phyloP scores from a whole-genome alignment of 2,329 filamentous ascomycete species.

The Phyllosticta paracitricarpa region DNA sequence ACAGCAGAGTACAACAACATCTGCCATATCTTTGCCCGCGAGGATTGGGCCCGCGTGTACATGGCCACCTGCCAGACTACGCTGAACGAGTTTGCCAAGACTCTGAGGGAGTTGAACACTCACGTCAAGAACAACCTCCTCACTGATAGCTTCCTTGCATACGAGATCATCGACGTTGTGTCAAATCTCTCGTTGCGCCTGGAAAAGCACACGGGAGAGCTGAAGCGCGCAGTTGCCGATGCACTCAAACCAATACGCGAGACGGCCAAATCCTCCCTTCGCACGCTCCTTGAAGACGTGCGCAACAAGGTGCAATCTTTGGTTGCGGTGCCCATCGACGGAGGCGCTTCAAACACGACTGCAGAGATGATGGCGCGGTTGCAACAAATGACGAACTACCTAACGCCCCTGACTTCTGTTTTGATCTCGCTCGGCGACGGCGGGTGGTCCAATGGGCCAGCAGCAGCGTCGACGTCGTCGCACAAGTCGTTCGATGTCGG shows the following conservation, averaged over 20 bases:
- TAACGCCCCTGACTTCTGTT: conserved; percentile 77
- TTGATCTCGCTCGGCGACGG: conserved; percentile 88
- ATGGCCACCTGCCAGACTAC: conserved; percentile 68
- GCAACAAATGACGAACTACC: conserved; percentile 77
- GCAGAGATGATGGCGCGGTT: conserved; percentile 78
- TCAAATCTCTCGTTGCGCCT: conserved; percentile 68
- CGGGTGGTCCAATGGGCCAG: conserved; percentile 56
- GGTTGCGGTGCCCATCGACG: conserved; percentile 64
- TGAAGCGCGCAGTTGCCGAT: conserved; percentile 74
- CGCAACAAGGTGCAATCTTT: conserved; percentile 58
- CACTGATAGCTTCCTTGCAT: conserved; percentile 90
- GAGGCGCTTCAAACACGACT: conserved; percentile 66
- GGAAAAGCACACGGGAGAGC: conserved; percentile 72
- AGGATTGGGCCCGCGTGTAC: conserved; percentile 74
- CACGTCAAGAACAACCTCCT: conserved; percentile 79
- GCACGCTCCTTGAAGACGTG: conserved; percentile 75
- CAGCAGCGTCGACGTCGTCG: conserved; percentile 50
- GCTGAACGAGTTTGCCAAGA: conserved; percentile 73
- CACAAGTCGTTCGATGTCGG: conserved; percentile 75
- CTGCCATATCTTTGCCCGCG: conserved; percentile 71
- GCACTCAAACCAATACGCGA: conserved; percentile 83
- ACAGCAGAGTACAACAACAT: conserved; percentile 86
- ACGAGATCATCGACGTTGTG: conserved; percentile 88
- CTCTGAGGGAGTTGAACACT: conserved; percentile 76
- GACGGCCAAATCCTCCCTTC: conserved; percentile 78